These are phyloP conservation scores for Ophiostoma sp. DNA, from an alignment of 2,329 filamentous ascomycete genomes.

Conservation along the genomic window DNA sequence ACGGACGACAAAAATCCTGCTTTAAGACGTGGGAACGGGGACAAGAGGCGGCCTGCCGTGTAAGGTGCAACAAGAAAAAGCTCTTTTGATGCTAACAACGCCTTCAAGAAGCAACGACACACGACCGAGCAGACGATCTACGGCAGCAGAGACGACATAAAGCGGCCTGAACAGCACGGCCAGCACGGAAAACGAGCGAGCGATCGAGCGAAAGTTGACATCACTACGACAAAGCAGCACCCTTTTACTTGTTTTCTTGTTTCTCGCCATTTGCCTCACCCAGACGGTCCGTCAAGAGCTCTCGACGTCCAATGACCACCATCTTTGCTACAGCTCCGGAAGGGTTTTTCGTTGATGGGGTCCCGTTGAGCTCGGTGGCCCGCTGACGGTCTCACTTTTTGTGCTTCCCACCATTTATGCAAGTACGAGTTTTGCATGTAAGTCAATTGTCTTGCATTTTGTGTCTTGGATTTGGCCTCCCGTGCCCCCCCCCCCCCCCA, in stretches of 20 bases:
- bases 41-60: background rate
- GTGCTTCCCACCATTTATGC: constrained; percentile 33
- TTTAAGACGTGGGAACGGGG: background rate
- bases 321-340: background rate
- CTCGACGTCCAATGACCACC: constrained; percentile 1
- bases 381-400: constrained; percentile 25
- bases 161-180: background rate
- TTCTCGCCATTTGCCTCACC: background rate
- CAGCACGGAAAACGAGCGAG: background rate
- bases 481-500: background rate
- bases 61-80: background rate
- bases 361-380: constrained; percentile 24
- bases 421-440: constrained; percentile 35
- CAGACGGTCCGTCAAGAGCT: background rate
- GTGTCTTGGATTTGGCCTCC: constrained; percentile 1
- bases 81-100: background rate
- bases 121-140: background rate
- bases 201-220: background rate
- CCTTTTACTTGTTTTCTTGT: background rate
- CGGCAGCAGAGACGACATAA: background rate
- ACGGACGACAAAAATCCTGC: background rate
- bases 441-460: constrained; percentile 31
- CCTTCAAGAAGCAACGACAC: background rate
- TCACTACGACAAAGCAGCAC: background rate
- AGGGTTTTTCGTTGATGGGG: constrained; percentile 20